Conservation (phyloP, 2,329 filamentous ascomycete genomes). For the Intubia oerlemansii region DNA sequence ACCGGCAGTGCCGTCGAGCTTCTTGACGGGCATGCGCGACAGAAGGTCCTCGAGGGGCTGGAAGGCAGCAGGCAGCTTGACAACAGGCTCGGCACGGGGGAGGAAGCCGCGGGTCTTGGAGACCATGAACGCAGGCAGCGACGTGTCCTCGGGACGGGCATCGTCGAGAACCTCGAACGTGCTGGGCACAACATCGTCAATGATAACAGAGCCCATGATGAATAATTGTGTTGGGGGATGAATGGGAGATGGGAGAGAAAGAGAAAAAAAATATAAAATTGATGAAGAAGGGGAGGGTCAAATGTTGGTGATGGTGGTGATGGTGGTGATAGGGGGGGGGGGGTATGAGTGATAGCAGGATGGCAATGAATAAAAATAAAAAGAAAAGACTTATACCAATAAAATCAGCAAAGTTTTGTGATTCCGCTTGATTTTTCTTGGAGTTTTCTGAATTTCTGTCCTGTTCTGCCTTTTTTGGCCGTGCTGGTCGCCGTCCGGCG, state of each 20-base stretch:
- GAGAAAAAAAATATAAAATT: not conserved
- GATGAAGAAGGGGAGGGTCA: not conserved
- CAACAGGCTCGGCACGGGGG: constrained; percentile 41
- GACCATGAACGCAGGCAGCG: constrained; percentile 58
- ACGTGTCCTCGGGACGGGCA: constrained; percentile 36
- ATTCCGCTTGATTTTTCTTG: no score
- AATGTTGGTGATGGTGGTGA: not conserved
- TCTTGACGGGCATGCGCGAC: constrained; percentile 60
- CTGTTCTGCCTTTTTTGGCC: not conserved
- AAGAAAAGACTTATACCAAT: no score
- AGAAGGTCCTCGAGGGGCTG: constrained; percentile 49
- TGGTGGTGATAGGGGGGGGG: not conserved
- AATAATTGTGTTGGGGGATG: constrained; percentile 2
- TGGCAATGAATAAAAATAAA: not conserved
- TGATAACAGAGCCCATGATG: constrained; percentile 22
- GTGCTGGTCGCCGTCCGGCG: not conserved
- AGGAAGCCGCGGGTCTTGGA: constrained; percentile 56
- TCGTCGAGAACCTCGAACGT: constrained; percentile 41
- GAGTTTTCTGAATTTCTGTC: not conserved
- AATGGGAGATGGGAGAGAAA: not conserved
- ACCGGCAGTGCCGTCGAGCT: constrained; percentile 48
- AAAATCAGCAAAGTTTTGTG: no score
- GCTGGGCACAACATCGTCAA: constrained; percentile 10
- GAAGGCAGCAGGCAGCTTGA: constrained; percentile 51
- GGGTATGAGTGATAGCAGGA: not conserved